A percentile compares a stretch with the other conserved stretches of the same genome.
Evolutionary conservation across 331 rosid species (phyloP).

Genomic region (Saraca asoca): DNA sequence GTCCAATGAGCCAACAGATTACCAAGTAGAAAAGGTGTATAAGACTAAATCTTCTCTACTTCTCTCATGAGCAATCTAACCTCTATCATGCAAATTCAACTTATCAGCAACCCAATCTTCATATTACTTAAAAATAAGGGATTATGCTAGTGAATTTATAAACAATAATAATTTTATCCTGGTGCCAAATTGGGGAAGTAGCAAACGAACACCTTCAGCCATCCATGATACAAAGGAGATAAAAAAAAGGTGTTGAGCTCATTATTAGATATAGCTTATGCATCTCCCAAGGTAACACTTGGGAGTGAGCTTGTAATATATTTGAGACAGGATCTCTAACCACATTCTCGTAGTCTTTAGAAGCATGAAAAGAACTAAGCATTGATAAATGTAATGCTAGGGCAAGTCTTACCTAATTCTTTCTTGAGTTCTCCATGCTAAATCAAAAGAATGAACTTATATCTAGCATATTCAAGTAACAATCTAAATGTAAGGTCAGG

Average conservation of each 20-base stretch:
- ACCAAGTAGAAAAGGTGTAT: slow-evolving; percentile 55
- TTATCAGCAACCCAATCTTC: no score
- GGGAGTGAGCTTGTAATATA: no score
- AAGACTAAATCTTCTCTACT: no score
- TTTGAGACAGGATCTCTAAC: slow-evolving; percentile 72
- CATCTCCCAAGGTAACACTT: slow-evolving; percentile 65
- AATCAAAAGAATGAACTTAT: no score
- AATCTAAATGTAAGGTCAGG: no score
- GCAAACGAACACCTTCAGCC: slow-evolving; percentile 58
- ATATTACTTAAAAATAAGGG: slow-evolving; percentile 81
- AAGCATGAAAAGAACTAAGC: slow-evolving; percentile 78
- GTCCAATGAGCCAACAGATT: slow-evolving; percentile 55
- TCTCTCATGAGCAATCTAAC: no score
- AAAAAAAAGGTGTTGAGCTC: slow-evolving; percentile 47
- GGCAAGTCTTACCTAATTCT: slow-evolving; percentile 49
- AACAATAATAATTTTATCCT: slow-evolving; percentile 78
- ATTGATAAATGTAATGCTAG: no score
- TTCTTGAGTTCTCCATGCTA: slow-evolving; percentile 53
- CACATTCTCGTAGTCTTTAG: slow-evolving; percentile 79
- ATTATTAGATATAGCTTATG: slow-evolving; percentile 44
- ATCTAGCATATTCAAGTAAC: no score
- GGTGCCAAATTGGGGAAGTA: slow-evolving; percentile 62
- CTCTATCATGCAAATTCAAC: no score
- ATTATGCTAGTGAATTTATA: slow-evolving; percentile 91
- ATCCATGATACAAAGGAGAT: slow-evolving; percentile 53